Evolutionary conservation across 2,329 filamentous ascomycete genomes (phyloP).

Genomic region (Penicillium sp.): DNA sequence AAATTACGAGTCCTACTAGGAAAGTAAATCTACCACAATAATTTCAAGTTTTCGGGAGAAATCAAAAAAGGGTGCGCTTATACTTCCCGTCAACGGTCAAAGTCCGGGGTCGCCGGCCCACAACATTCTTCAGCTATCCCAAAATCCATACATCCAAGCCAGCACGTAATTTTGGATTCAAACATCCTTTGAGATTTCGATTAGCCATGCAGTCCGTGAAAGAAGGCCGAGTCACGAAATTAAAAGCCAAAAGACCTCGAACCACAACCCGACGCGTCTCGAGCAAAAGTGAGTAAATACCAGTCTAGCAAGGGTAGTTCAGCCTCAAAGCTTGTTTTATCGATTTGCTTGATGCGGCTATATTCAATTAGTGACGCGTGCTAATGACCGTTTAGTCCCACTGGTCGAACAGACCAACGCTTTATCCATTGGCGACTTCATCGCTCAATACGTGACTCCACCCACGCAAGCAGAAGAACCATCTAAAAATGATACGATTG

Average conservation of each 20-base stretch:
- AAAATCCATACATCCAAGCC: background rate
- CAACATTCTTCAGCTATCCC: background rate
- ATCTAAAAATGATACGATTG: constrained; percentile 1
- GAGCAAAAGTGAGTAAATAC: constrained; percentile 16
- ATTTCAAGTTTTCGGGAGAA: too few species aligned
- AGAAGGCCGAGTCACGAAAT: constrained; percentile 26
- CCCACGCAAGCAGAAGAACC: constrained; percentile 8
- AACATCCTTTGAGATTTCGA: background rate
- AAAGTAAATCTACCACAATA: too few species aligned
- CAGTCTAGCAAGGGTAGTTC: background rate
- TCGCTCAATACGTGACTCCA: constrained; percentile 32
- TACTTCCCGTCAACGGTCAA: background rate
- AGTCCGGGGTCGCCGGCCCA: background rate
- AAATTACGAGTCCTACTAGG: too few species aligned
- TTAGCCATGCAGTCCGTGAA: constrained; percentile 13
- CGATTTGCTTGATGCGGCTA: background rate
- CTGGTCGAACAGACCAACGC: constrained; percentile 46
- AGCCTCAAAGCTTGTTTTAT: background rate
- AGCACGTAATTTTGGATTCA: background rate
- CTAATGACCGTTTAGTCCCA: constrained; percentile 17
- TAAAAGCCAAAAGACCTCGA: constrained; percentile 10
- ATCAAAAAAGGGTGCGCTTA: background rate
- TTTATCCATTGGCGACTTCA: constrained; percentile 41
- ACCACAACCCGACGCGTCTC: constrained; percentile 18
- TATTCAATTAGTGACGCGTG: constrained; percentile 2